phyloP scores from a whole-genome alignment of 768 basidiomycete species.

The Russula emetica region DNA sequence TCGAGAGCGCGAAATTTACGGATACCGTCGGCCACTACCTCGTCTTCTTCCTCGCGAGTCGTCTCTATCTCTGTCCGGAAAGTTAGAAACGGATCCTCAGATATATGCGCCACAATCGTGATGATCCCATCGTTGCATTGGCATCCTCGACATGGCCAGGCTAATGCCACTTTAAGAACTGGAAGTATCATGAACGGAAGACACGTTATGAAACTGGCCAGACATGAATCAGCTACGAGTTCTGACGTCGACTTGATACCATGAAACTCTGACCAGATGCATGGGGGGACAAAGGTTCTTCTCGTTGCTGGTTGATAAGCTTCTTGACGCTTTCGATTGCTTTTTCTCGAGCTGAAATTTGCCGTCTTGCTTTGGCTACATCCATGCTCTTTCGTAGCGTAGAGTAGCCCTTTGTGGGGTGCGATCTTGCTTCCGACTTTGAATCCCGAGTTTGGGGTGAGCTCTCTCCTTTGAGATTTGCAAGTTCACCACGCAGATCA shows the following conservation, averaged over 20 bases:
- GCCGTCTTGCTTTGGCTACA: conserved; percentile 57
- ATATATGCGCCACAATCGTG: background rate
- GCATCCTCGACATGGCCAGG: background rate
- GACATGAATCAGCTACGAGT: background rate
- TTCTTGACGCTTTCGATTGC: conserved; percentile 59
- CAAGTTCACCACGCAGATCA: conserved; percentile 50
- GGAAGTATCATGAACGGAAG: background rate
- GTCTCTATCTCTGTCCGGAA: conserved; percentile 39
- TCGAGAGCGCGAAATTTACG: conserved; percentile 82
- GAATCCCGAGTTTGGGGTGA: background rate
- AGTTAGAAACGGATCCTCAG: background rate
- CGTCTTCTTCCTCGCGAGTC: conserved; percentile 89
- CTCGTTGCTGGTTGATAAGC: conserved; percentile 43
- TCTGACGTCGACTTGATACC: background rate
- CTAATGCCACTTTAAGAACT: background rate
- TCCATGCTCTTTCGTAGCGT: conserved; percentile 42
- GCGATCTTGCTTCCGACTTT: conserved; percentile 6
- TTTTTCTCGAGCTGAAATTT: conserved; percentile 65
- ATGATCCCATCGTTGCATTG: background rate
- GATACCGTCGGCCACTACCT: conserved; percentile 74
- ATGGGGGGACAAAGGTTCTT: background rate
- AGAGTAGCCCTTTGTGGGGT: conserved; percentile 43
- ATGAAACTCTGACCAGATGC: background rate
- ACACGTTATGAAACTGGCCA: background rate
- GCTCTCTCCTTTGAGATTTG: conserved; percentile 26